Base-by-base conservation (phyloP, 1,284 basidiomycete genomes). In the Pyrrhoderma noxium region DNA sequence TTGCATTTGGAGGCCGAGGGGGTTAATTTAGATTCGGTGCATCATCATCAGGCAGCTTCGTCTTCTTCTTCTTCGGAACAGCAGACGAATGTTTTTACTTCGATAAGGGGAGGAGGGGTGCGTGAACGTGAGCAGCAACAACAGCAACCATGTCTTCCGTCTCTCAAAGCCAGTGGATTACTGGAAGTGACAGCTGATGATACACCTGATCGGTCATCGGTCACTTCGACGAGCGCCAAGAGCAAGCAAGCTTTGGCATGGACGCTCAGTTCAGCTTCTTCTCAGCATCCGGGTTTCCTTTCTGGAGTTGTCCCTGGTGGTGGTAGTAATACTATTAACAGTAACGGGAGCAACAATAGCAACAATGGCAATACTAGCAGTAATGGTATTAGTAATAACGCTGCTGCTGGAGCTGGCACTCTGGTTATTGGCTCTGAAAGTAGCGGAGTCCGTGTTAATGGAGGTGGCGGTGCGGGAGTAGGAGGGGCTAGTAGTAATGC, bases 91-190 rank as follows among this genome's bases (percentile, higher is more conserved):
- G n/a, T n/a, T n/a, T n/a, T 5, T 31, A 31, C 27, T 31, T 31
- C 27, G 27, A 5, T 31, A 11, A 5, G 27, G 11, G 27, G 27
- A 31, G n/a, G n/a, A n/a, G n/a, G n/a, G n/a, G n/a, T n/a, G n/a
- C n/a, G n/a, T n/a, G n/a, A n/a, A n/a, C n/a, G n/a, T n/a, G n/a
- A n/a, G n/a, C n/a, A n/a, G n/a, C n/a, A n/a, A n/a, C n/a, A n/a
- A n/a, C n/a, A n/a, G n/a, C 27, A 31, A 49, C 71, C 69, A 56
- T 79, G 78, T 9, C 65, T 87, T 50, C 84, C 85, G 16, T 85
- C 84, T 31, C 67, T 87, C 46, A 85, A 85, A 66, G 76, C 80
- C 18, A 85, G 80, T 56, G 84, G 84, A 8, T 68, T 87, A 39
- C 65, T 87, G 45, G 81, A 85, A 59, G 53, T 55, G n/a, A 27